Conservation (phyloP, 1,284 basidiomycete species). For the Rhodotorula glutinis region DNA sequence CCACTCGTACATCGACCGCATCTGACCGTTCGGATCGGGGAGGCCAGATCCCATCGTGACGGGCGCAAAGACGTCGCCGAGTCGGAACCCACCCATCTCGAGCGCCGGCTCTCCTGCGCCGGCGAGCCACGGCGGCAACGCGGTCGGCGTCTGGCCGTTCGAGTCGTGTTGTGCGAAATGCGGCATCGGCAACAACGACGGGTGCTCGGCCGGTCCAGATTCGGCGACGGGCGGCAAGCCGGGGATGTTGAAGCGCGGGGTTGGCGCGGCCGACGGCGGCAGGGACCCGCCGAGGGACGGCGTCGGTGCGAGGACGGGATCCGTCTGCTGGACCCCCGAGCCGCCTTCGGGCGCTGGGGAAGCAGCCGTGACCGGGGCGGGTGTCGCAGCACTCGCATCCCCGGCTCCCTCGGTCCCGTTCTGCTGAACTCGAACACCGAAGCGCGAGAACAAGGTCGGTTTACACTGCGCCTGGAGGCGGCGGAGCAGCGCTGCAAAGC, state of each 20-base stretch:
- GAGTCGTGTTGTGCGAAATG: neutral
- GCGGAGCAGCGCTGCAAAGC: slow-evolving; percentile 31
- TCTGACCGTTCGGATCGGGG: slow-evolving; percentile 5
- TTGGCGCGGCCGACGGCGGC: slow-evolving; percentile 1
- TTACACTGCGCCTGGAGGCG: slow-evolving; percentile 37
- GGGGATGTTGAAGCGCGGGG: neutral
- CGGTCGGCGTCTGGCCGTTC: neutral
- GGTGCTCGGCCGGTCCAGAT: neutral
- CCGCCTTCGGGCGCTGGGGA: neutral
- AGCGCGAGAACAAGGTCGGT: slow-evolving; percentile 31
- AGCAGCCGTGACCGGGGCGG: slow-evolving; percentile 1
- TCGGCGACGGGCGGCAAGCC: neutral
- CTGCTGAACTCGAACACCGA: slow-evolving; percentile 16
- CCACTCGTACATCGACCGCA: slow-evolving; percentile 29
- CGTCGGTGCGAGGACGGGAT: slow-evolving; percentile 9
- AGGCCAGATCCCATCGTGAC: neutral
- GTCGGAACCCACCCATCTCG: slow-evolving; percentile 17
- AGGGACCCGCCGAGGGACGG: neutral
- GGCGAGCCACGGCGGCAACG: slow-evolving; percentile 5
- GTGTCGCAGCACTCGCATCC: neutral
- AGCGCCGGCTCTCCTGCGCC: slow-evolving; percentile 3
- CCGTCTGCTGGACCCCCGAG: neutral
- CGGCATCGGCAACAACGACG: neutral
- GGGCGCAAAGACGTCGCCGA: slow-evolving; percentile 7
- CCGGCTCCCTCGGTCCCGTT: neutral